Conservation (phyloP, 306 rosid genomes). For the Pterocarpus santalinus region DNA sequence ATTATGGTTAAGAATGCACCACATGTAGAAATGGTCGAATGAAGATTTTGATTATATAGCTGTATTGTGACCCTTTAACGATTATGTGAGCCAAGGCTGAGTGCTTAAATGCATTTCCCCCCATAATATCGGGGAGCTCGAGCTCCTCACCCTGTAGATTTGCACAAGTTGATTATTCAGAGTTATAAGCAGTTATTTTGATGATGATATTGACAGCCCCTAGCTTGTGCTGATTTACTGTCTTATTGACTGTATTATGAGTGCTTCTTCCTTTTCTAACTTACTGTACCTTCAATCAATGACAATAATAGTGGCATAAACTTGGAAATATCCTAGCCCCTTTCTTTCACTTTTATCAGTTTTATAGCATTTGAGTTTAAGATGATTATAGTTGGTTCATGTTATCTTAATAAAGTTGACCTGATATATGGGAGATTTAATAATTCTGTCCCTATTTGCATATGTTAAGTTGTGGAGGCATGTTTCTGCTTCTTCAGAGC, state of each 20-base stretch:
- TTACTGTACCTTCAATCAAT: background rate
- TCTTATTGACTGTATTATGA: conserved; percentile 1
- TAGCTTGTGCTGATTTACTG: background rate
- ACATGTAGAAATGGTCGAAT: background rate
- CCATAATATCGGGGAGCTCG: background rate
- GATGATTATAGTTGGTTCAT: conserved; percentile 1
- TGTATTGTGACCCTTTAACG: background rate
- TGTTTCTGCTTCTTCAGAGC: conserved; percentile 29
- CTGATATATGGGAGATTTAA: conserved; percentile 20
- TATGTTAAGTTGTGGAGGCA: conserved; percentile 22
- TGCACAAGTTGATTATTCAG: conserved; percentile 30
- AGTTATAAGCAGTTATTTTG: conserved; percentile 2
- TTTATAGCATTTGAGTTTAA: conserved; percentile 4
- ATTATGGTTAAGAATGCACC: background rate
- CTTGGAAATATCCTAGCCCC: background rate
- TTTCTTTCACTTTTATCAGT: conserved; percentile 18
- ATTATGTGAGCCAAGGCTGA: conserved; percentile 11
- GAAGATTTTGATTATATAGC: conserved; percentile 8
- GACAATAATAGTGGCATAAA: background rate
- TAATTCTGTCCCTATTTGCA: background rate
- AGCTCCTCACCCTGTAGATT: background rate
- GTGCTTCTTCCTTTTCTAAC: conserved; percentile 10
- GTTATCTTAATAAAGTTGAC: conserved; percentile 16
- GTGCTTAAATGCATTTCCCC: conserved; percentile 6
- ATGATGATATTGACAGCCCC: background rate